Percentiles rank a stretch among this genome's conserved stretches.
Evolutionary conservation across 1,284 basidiomycete genomes (phyloP).

Genomic region (Melampsora americana): DNA sequence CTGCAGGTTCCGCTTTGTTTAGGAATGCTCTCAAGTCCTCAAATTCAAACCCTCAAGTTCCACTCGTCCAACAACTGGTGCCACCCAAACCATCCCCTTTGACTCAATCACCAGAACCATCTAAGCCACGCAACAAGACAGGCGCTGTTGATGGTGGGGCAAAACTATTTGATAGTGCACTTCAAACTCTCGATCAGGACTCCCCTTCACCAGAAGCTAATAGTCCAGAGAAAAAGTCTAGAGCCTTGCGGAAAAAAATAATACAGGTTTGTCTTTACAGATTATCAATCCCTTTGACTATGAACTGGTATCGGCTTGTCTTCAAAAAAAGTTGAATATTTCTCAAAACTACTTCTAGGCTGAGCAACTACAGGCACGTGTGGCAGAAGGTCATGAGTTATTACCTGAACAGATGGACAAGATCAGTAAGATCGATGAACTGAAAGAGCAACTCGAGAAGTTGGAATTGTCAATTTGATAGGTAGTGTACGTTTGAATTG

Average conservation of each 20-base stretch:
- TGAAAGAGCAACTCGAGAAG: conserved; percentile 22
- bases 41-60: conserved; percentile 24
- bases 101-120: neutral
- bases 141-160: conserved; percentile 3
- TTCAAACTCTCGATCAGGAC: conserved; percentile 16
- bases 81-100: neutral
- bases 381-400: conserved; percentile 16
- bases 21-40: conserved; percentile 36
- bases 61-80: conserved; percentile 31
- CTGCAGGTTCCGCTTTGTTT: conserved; percentile 19
- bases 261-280: conserved; percentile 11
- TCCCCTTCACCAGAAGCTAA: neutral
- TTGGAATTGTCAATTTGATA: too few species aligned
- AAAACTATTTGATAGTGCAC: conserved; percentile 28
- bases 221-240: conserved; percentile 14
- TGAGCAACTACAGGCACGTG: conserved; percentile 27
- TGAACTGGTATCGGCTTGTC: neutral
- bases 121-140: conserved; percentile 10
- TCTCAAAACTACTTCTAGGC: conserved; percentile 10
- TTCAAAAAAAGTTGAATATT: too few species aligned
- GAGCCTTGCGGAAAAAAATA: conserved; percentile 27
- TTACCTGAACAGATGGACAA: conserved; percentile 33
- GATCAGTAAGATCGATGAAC: conserved; percentile 32
- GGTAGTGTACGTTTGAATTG: too few species aligned
- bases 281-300: neutral